Evolutionary conservation across 352 stramenopile genomes (phyloP), one percentile per base, ranked within the genome.

Genomic region (Phytophthora europaea): DNA sequence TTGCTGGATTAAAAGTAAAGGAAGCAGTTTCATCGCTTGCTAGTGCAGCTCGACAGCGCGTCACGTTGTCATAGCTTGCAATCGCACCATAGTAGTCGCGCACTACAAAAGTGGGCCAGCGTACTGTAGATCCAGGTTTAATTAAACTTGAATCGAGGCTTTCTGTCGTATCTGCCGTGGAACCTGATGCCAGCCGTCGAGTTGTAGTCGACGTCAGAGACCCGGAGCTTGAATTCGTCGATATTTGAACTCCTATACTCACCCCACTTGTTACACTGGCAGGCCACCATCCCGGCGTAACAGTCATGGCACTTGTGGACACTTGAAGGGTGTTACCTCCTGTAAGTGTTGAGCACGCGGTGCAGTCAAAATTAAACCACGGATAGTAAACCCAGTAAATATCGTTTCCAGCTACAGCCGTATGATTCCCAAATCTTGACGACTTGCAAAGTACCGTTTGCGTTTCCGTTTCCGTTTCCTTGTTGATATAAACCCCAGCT

Each of bases 51-150:
- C 61, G 45, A 67, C 83, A 84, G 13, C 54, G 48, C 0, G 84
- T 81, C 58, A 72, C 13, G 13, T 86, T 88, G 61, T 92, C 85
- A 13, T 90, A 67, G 5, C 23, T 76, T 20, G 85, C 79, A n/a
- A 90, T 84, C 3, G 57, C 66, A 23, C 74, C 79, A 28, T 94
- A 94, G 47, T 78, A 93, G 31, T 94, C 85, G 20, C 73, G 75
- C 18, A 90, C 67, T 12, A 93, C 70, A 20, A 93, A 55, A 0
- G 87, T 94, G 2, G 87, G 87, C 87, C 85, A 93, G 18, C 89
- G 65, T 4, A 57, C 36, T 52, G 31, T 71, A 9, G 65, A 70
- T 15, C 40, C 52, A 5, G 74, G 74, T n/a, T 71, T 65, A 26
- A 40, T 51, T 13, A 78, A 48, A 26, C 65, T 71, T 3, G 10